Evolutionary conservation across 176 grass and related monocot species (phyloP), one percentile per base, ranked within the genome.

Genomic region (Rhynchospora breviuscula): DNA sequence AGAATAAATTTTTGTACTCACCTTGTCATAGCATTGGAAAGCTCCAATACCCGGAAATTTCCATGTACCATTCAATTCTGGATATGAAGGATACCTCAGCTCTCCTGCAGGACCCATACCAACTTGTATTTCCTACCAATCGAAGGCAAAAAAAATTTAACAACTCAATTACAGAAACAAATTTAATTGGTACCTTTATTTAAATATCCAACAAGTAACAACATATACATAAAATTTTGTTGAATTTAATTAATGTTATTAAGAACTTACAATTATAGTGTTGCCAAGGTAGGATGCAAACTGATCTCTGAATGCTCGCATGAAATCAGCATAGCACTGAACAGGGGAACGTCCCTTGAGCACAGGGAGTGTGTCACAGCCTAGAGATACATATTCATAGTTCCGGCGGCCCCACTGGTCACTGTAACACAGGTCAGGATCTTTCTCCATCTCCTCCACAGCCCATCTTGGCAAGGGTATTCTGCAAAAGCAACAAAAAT

Each of bases 281-380:
- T 62, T 48, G 81, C 94, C 91, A 77, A 97, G 89, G 88, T 88
- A 88, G 46, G 65, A 12, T 51, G 75, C 63, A 83, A 93, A 93
- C 62, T 87, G 89, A 88, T 93, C 88, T 1, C 89, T 89, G 86
- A 97, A 97, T 45, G 94, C 94, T 79, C 84, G 75, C 89, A 97
- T 91, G 88, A 97, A 97, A 85, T 97, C 94, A 62, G 94, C 81
- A 78, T 97, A 97, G 94, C 91, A 97, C 88, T 88, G 88, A 62
- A 93, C 82, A 26, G 94, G 94, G 0, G 84, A 85, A 23, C 94
- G 91, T 19, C 91, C 91, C 67, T 92, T 90, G 94, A 97, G 87
- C 14, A 97, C 89, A 60, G 91, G 89, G 80, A 92, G 84, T 79
- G 81, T 74, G 82, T 97, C 91, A 81, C 91, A 91, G 60, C 91